A percentile compares a stretch with the other conserved stretches of the same genome.
Conservation (phyloP, 495 filamentous ascomycete genomes). For the Hypoxylon subgilvum region DNA sequence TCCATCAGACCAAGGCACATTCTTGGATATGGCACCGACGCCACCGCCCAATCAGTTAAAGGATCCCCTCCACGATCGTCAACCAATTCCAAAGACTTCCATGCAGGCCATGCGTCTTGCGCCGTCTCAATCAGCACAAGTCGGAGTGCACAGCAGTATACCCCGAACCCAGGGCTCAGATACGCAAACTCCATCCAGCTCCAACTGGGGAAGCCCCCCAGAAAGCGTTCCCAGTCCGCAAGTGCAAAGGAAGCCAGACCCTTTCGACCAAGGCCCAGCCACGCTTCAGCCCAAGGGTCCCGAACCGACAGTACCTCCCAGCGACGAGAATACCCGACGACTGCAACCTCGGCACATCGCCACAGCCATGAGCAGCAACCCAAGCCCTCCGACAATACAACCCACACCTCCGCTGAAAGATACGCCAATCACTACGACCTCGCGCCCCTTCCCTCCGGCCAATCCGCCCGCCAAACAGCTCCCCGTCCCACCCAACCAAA, state of each 20-base stretch:
- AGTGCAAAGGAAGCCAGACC: neutral
- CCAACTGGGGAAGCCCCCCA: conserved; percentile 34
- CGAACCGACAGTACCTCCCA: conserved; percentile 22
- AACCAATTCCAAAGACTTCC: neutral
- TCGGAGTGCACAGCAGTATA: neutral
- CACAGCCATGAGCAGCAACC: conserved; percentile 21
- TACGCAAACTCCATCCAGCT: conserved; percentile 21
- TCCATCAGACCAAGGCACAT: conserved; percentile 30
- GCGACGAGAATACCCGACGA: conserved; percentile 12
- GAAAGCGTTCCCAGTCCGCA: conserved; percentile 18
- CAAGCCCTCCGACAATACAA: conserved; percentile 3
- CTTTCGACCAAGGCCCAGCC: neutral
- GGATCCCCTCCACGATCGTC: conserved; percentile 6
- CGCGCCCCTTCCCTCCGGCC: conserved; percentile 9
- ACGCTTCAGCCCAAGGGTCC: conserved; percentile 12
- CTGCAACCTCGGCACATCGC: conserved; percentile 34
- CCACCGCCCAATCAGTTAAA: conserved; percentile 12
- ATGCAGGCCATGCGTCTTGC: neutral
- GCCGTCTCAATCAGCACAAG: conserved; percentile 3
- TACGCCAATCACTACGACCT: neutral
- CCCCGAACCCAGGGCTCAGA: conserved; percentile 6
- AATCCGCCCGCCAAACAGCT: neutral
- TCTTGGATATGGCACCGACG: conserved; percentile 33
- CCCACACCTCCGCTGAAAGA: conserved; percentile 4
- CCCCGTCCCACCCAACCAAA: neutral